phyloP scores from a whole-genome alignment of 441 rosid species.

The Raphanus hybrid region DNA sequence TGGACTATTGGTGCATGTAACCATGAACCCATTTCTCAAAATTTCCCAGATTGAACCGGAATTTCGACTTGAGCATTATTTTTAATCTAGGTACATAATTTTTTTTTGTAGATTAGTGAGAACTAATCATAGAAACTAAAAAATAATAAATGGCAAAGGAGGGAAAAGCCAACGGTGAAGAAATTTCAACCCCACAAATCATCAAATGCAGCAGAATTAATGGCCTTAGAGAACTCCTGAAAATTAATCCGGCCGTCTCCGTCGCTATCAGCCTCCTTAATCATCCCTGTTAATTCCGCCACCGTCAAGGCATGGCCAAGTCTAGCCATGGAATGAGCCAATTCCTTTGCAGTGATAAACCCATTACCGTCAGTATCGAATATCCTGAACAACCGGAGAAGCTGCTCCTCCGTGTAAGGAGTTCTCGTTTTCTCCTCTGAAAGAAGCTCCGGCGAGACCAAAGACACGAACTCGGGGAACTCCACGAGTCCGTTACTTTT shows the following conservation, averaged over 20 bases:
- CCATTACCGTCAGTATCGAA: slow-evolving; percentile 89
- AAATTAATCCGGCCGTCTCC: slow-evolving; percentile 88
- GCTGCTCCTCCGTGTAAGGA: slow-evolving; percentile 79
- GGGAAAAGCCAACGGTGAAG: background rate
- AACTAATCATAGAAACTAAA: background rate
- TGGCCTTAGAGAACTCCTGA: slow-evolving; percentile 78
- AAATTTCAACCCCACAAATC: slow-evolving; percentile 65
- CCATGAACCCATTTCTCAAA: background rate
- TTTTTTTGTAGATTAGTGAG: slow-evolving; percentile 9
- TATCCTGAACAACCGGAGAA: slow-evolving; percentile 70
- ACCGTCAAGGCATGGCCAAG: slow-evolving; percentile 83
- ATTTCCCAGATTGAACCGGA: background rate
- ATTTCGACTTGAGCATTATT: background rate
- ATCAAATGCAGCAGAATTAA: slow-evolving; percentile 85
- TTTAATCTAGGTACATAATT: background rate
- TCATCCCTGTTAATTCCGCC: slow-evolving; percentile 87
- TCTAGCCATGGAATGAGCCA: slow-evolving; percentile 92
- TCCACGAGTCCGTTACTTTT: slow-evolving; percentile 84
- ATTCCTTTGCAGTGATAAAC: slow-evolving; percentile 78
- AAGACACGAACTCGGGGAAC: slow-evolving; percentile 76
- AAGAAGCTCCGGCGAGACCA: slow-evolving; percentile 79
- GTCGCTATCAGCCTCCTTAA: slow-evolving; percentile 85
- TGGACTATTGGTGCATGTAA: background rate
- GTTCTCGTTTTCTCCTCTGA: slow-evolving; percentile 46
- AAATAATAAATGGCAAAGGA: background rate